Evolutionary conservation across 192 early-diverging fungal genomes (phyloP).

Genomic region (Phycomyces blakesleeanus): DNA sequence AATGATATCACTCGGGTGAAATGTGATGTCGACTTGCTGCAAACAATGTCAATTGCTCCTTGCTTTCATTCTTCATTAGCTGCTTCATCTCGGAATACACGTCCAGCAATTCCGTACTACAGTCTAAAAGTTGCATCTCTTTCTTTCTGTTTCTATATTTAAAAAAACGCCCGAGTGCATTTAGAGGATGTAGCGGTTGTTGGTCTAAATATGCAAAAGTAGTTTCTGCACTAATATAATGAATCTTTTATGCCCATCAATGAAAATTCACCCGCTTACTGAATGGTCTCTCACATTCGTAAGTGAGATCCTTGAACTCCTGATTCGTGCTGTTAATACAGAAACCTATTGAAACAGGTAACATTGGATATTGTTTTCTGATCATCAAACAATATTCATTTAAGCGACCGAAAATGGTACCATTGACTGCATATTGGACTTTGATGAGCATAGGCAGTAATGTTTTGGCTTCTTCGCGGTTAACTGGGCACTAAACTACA

Average conservation of each 20-base stretch:
- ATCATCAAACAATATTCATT: no score
- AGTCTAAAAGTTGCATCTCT: not conserved
- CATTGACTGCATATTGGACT: no score
- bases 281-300: not conserved
- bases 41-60: not conserved
- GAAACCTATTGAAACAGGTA: not conserved
- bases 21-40: not conserved
- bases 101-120: not conserved
- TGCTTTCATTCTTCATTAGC: not conserved
- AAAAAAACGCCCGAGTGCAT: not conserved
- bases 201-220: not conserved
- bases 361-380: not conserved
- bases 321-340: slow-evolving; percentile 10
- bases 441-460: no score
- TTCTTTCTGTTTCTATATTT: not conserved
- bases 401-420: no score
- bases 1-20: not conserved
- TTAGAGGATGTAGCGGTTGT: not conserved
- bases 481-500: no score
- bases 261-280: slow-evolving; percentile 8
- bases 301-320: slow-evolving; percentile 9
- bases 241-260: slow-evolving; percentile 1
- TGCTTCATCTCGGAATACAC: not conserved
- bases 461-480: no score
- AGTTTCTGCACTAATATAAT: slow-evolving; percentile 7